Base-by-base conservation (phyloP, 148 eudicot genomes). In the Tetragonia tetragonoides region DNA sequence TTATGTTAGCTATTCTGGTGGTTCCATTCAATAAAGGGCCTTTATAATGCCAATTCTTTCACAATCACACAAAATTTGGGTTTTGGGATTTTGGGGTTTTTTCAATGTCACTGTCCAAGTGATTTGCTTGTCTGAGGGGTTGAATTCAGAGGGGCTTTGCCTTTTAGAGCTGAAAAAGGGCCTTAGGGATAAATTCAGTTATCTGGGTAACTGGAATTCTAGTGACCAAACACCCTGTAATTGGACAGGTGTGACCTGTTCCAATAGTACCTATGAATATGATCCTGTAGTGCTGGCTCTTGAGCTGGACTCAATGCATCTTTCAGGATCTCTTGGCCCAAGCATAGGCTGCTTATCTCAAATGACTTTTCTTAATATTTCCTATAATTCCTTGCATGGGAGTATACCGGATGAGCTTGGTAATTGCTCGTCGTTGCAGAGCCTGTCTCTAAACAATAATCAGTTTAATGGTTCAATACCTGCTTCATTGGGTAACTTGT, bases 161-260 rank as follows among this genome's bases (percentile, higher is more conserved):
- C 95, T 95, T 42, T 34, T 91, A 51, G 89, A 93, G 79, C 84
- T 95, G 47, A 95, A 88, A 83, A 83, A 86, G 64, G 83, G 68
- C 47, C 65, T 93, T 71, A 42, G 40, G 18, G 99, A 95, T 75
- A 68, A 66, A 60, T 79, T 44, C 69, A 86, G 86, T 72, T 0
- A 79, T 75, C 84, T 95, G 78, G 78, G 83, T 6, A 88, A 82
- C 66, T 95, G 99, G 97, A 81, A 87, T 75, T 72, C 85, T 51
- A 72, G 54, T 73, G 95, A 91, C 77, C 62, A 80, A 66, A 91
- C 97, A 56, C 99, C 99, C 7, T 95, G 99, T 82, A 65, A 70
- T 71, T 95, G 99, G 99, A 73, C 16, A 9, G 99, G 97, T 81
- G 99, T 93, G 76, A 83, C 62, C 74, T 95, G 99, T 84, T 81